These are phyloP conservation scores for Epichloe hybrida DNA, from an alignment of 2,329 filamentous ascomycete genomes.

Conservation along the genomic window DNA sequence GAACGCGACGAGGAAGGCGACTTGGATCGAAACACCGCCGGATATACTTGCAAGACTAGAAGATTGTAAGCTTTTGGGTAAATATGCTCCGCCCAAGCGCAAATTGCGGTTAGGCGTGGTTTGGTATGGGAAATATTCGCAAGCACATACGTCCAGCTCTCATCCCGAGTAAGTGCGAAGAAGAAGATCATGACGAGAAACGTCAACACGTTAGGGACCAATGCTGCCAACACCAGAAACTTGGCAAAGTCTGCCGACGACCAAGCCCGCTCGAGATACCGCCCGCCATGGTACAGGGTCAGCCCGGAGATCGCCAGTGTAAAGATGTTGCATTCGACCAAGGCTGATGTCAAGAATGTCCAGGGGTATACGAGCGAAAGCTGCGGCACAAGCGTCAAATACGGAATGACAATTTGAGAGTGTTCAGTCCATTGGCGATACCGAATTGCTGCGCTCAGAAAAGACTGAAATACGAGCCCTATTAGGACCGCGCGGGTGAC, in stretches of 20 bases:
- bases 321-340: slow-evolving; percentile 89
- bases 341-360: slow-evolving; percentile 74
- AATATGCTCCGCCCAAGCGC: too few relatives aligned
- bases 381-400: slow-evolving; percentile 75
- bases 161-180: slow-evolving; percentile 54
- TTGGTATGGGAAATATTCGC: too few relatives aligned
- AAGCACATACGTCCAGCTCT: slow-evolving; percentile 50
- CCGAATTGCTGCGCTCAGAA: slow-evolving; percentile 69
- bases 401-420: slow-evolving; percentile 62
- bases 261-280: slow-evolving; percentile 94
- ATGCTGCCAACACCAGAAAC: slow-evolving; percentile 63
- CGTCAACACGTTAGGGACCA: slow-evolving; percentile 68
- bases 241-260: slow-evolving; percentile 83
- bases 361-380: slow-evolving; percentile 80
- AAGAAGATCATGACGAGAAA: slow-evolving; percentile 63
- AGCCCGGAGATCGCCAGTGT: slow-evolving; percentile 64
- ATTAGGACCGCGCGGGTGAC: slow-evolving; percentile 74
- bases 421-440: slow-evolving; percentile 54
- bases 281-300: slow-evolving; percentile 80
- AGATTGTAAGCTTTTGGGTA: too few relatives aligned
- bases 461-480: slow-evolving; percentile 59
- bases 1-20: slow-evolving; percentile 89
- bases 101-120: too few relatives aligned
- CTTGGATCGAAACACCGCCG: slow-evolving; percentile 79
- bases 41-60: slow-evolving; percentile 65